A percentile compares a stretch with the other conserved stretches of the same genome.
Conservation (phyloP, 1,284 basidiomycete species). For the Pseudozyma thailandica region DNA sequence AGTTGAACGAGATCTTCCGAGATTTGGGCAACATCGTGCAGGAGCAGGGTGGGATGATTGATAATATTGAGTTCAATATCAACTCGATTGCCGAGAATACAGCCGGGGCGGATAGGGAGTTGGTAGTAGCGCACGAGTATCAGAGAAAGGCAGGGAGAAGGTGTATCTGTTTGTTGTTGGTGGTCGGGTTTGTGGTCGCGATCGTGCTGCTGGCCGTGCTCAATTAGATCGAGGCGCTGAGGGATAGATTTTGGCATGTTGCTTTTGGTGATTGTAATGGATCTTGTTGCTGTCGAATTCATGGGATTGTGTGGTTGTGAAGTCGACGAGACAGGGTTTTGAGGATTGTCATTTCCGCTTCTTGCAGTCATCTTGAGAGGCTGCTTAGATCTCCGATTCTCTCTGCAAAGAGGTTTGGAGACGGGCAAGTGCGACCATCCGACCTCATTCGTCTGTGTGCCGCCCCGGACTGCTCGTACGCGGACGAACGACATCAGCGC, state of each 20-base stretch:
- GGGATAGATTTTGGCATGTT: neutral
- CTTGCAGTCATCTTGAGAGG: no score
- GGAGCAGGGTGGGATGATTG: slow-evolving; percentile 94
- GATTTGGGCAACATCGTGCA: slow-evolving; percentile 93
- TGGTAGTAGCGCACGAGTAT: slow-evolving; percentile 89
- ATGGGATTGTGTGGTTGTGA: neutral
- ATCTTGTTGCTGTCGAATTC: neutral
- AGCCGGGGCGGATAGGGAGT: slow-evolving; percentile 83
- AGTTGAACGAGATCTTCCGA: slow-evolving; percentile 95
- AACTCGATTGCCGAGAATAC: slow-evolving; percentile 86
- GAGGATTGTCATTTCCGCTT: no score
- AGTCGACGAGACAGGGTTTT: no score
- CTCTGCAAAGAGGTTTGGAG: no score
- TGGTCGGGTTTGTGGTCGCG: slow-evolving; percentile 86
- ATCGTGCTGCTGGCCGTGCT: slow-evolving; percentile 82
- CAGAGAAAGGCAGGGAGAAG: slow-evolving; percentile 92
- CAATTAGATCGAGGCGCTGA: slow-evolving; percentile 3
- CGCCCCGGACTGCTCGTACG: no score
- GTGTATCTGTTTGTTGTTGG: slow-evolving; percentile 87
- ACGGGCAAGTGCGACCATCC: no score
- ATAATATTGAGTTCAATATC: slow-evolving; percentile 97
- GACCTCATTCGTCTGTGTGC: no score
- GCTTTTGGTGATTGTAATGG: neutral
- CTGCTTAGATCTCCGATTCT: no score
- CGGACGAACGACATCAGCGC: no score